These are phyloP conservation scores for Termitomyces sp. DNA, from an alignment of 768 basidiomycete species.

Conservation along the genomic window DNA sequence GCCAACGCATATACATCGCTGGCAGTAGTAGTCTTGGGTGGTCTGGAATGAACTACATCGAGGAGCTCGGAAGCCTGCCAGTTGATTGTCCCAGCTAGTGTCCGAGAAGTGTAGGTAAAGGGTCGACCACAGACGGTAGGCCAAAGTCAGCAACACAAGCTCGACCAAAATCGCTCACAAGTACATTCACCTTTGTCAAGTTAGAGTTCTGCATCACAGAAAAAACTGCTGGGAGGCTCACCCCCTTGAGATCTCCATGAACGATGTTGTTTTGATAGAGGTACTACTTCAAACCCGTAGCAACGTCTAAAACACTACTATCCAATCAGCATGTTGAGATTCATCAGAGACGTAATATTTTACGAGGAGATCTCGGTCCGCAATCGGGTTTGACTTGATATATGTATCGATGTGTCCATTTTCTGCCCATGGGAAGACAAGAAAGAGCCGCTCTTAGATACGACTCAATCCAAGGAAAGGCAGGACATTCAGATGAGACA, in stretches of 20 bases:
- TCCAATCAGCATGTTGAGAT: background rate
- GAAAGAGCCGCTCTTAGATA: background rate
- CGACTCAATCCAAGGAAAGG: background rate
- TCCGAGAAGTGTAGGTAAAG: background rate
- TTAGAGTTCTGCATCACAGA: background rate
- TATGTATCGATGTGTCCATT: background rate
- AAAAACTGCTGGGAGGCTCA: background rate
- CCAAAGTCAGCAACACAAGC: slow-evolving; percentile 1
- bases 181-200: background rate
- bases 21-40: background rate
- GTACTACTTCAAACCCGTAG: background rate
- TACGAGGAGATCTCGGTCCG: background rate
- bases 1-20: background rate
- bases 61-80: background rate
- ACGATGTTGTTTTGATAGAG: background rate
- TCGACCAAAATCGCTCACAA: background rate
- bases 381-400: background rate
- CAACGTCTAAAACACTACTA: background rate
- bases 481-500: background rate
- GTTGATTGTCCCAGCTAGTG: background rate
- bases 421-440: background rate
- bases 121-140: background rate
- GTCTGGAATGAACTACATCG: background rate
- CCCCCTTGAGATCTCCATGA: background rate
- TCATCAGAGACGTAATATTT: background rate